These are phyloP conservation scores for Eragrostis tef DNA, from an alignment of 202 grass and related monocot species.

Conservation along the genomic window DNA sequence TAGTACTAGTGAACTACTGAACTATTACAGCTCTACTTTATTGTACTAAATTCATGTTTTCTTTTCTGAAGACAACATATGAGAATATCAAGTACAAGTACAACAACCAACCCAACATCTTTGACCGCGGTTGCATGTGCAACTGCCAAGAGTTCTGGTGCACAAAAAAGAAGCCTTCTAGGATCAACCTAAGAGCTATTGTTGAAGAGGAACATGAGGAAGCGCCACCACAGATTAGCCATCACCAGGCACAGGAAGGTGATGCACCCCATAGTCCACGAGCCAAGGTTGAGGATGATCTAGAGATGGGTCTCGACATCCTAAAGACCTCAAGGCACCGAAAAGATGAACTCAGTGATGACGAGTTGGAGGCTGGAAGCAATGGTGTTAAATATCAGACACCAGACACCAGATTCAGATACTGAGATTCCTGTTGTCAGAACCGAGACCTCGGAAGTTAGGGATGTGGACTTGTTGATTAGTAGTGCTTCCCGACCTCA, in stretches of 20 bases:
- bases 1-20: constrained; percentile 25
- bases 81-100: constrained; percentile 70
- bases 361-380: constrained; percentile 41
- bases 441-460: constrained; percentile 36
- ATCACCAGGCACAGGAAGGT: constrained; percentile 30
- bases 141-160: constrained; percentile 74
- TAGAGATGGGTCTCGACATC: constrained; percentile 60
- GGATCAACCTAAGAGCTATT: constrained; percentile 64
- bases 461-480: constrained; percentile 34
- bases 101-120: constrained; percentile 53
- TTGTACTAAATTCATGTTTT: constrained; percentile 26
- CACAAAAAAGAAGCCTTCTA: constrained; percentile 71
- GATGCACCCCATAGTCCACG: constrained; percentile 42
- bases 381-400: constrained; percentile 39
- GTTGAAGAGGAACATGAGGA: constrained; percentile 64
- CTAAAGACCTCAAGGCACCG: constrained; percentile 46
- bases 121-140: constrained; percentile 56
- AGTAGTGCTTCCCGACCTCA: constrained; percentile 28
- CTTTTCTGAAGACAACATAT: constrained; percentile 76
- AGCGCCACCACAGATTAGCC: constrained; percentile 34
- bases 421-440: constrained; percentile 44
- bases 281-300: constrained; percentile 66
- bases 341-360: constrained; percentile 39
- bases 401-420: constrained; percentile 44
- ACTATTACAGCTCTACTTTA: background rate